phyloP scores from a whole-genome alignment of 2,329 filamentous ascomycete genomes.

The Helminthosporium solani region DNA sequence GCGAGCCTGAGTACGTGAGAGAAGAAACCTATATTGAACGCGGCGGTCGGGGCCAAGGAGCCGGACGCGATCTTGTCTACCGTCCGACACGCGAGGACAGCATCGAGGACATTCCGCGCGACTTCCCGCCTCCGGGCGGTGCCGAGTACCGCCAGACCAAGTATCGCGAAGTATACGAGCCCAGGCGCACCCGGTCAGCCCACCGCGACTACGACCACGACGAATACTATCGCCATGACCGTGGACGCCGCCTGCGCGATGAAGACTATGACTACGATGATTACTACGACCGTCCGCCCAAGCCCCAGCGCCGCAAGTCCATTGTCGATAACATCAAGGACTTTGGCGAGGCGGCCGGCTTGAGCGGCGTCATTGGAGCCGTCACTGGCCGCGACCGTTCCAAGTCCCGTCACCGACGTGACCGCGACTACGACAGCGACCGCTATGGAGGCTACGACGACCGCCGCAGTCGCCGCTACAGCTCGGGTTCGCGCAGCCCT shows the following conservation, averaged over 20 bases:
- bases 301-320: constrained; percentile 54
- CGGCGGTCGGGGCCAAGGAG: constrained; percentile 46
- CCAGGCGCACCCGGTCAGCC: constrained; percentile 64
- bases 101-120: constrained; percentile 80
- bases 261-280: constrained; percentile 49
- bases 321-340: constrained; percentile 59
- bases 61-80: constrained; percentile 52
- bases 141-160: constrained; percentile 48
- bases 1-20: constrained; percentile 52
- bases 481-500: constrained; percentile 54
- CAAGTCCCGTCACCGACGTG: constrained; percentile 58
- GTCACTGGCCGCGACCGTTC: constrained; percentile 58
- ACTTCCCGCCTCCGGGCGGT: constrained; percentile 77
- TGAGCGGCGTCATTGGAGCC: constrained; percentile 56
- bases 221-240: constrained; percentile 45
- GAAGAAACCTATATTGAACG: constrained; percentile 55
- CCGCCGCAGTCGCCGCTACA: constrained; percentile 49
- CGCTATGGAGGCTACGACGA: constrained; percentile 29
- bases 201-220: constrained; percentile 62
- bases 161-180: constrained; percentile 51
- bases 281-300: constrained; percentile 46
- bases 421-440: constrained; percentile 53
- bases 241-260: constrained; percentile 49
- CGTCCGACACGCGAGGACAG: constrained; percentile 68
- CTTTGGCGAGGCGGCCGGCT: constrained; percentile 57